phyloP scores from a whole-genome alignment of 495 filamentous ascomycete species.

The Neurospora tetraspora region DNA sequence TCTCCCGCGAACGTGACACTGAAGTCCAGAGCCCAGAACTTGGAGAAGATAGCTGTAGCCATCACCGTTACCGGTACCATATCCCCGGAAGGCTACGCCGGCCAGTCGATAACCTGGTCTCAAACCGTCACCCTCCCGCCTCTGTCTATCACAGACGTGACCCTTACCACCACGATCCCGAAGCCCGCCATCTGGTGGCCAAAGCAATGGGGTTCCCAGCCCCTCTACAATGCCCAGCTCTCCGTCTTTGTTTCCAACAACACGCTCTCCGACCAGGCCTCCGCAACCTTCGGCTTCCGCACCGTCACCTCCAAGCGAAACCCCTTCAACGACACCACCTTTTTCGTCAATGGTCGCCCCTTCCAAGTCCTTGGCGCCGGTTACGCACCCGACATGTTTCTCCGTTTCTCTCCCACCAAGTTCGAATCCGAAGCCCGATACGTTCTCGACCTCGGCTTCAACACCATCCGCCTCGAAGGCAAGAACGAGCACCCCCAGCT shows the following conservation, averaged over 20 bases:
- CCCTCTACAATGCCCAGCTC: slow-evolving; percentile 31
- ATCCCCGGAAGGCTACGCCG: slow-evolving; percentile 10
- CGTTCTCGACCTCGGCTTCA: slow-evolving; percentile 49
- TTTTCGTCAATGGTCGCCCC: slow-evolving; percentile 43
- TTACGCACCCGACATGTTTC: slow-evolving; percentile 51
- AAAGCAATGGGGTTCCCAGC: slow-evolving; percentile 37
- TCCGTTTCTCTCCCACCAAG: slow-evolving; percentile 41
- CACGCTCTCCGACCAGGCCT: slow-evolving; percentile 33
- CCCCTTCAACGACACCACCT: slow-evolving; percentile 42
- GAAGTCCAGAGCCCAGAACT: slow-evolving; percentile 39
- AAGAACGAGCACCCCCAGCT: slow-evolving; percentile 55
- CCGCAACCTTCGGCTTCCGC: slow-evolving; percentile 43
- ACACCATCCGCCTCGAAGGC: slow-evolving; percentile 53
- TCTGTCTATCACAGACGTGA: slow-evolving; percentile 25
- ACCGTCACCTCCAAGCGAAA: slow-evolving; percentile 43
- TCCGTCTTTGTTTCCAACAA: slow-evolving; percentile 26
- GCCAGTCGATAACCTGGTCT: slow-evolving; percentile 12
- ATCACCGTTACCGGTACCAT: slow-evolving; percentile 33
- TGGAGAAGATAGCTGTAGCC: slow-evolving; percentile 27
- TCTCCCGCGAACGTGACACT: slow-evolving; percentile 34
- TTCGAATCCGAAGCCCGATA: slow-evolving; percentile 39
- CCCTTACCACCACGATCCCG: slow-evolving; percentile 24
- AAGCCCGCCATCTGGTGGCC: slow-evolving; percentile 41
- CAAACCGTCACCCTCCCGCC: slow-evolving; percentile 30
- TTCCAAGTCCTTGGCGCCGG: slow-evolving; percentile 54